Evolutionary conservation across 805 yeast genomes (phyloP).

Genomic region (Metschnikowia proteae): DNA sequence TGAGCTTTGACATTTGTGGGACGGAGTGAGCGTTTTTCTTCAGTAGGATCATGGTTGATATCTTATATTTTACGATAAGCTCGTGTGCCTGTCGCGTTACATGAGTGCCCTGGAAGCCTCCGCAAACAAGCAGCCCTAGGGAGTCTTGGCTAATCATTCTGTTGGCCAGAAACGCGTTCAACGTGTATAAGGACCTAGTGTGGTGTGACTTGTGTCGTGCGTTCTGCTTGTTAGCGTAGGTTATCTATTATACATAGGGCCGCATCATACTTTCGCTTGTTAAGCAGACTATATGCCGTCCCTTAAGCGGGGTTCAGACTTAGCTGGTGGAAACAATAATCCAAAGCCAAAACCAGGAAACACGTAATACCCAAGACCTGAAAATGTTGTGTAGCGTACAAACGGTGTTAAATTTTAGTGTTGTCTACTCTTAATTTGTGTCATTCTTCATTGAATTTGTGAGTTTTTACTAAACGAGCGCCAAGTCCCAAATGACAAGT

Average conservation of each 20-base stretch:
- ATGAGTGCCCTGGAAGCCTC: conserved; percentile 55
- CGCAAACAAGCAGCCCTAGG: conserved; percentile 52
- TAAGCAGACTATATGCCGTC: not conserved
- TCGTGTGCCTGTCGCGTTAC: conserved; percentile 52
- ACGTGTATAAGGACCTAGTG: not conserved
- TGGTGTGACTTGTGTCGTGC: not conserved
- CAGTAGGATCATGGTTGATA: conserved; percentile 50
- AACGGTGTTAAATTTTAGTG: too few relatives aligned
- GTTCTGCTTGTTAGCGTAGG: not conserved
- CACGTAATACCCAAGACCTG: too few relatives aligned
- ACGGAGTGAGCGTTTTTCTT: conserved; percentile 50
- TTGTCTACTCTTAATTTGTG: too few relatives aligned
- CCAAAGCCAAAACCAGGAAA: not conserved
- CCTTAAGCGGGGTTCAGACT: not conserved
- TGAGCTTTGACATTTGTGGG: conserved; percentile 45
- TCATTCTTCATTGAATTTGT: too few relatives aligned
- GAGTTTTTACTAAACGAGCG: too few relatives aligned
- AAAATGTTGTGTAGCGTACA: too few relatives aligned
- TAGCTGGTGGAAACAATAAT: not conserved
- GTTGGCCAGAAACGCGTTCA: not conserved
- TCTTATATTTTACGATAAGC: conserved; percentile 47
- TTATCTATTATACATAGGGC: not conserved
- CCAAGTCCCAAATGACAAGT: too few relatives aligned
- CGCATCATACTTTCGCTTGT: not conserved
- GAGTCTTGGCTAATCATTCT: conserved; percentile 5